These are phyloP conservation scores for Boletellus ananiceps DNA, from an alignment of 768 basidiomycete genomes.

Conservation along the genomic window DNA sequence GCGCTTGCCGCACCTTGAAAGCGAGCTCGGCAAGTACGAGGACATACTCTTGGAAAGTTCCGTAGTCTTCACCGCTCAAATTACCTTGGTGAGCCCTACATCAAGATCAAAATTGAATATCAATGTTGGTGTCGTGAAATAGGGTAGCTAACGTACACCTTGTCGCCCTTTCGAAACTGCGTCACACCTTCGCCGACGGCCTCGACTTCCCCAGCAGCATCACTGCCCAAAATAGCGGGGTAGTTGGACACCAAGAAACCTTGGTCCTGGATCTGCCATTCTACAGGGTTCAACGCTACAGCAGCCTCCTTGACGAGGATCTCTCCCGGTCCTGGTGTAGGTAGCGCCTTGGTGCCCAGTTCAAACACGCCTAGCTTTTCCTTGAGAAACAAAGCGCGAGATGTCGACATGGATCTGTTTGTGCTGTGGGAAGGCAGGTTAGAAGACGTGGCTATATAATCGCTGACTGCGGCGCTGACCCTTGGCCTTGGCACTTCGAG, in stretches of 20 bases:
- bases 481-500: too few relatives aligned
- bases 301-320: slow-evolving; percentile 41
- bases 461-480: too few relatives aligned
- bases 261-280: slow-evolving; percentile 28
- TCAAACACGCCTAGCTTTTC: slow-evolving; percentile 16
- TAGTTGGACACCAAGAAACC: slow-evolving; percentile 16
- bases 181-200: slow-evolving; percentile 38
- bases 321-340: slow-evolving; percentile 38
- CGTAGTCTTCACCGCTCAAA: slow-evolving; percentile 1
- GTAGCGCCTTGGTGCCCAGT: slow-evolving; percentile 5
- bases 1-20: slow-evolving; percentile 6
- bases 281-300: slow-evolving; percentile 42
- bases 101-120: neutral
- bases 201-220: slow-evolving; percentile 37
- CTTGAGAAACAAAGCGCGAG: slow-evolving; percentile 16
- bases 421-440: too few relatives aligned
- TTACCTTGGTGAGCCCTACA: slow-evolving; percentile 18
- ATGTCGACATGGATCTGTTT: slow-evolving; percentile 8
- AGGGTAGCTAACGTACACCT: slow-evolving; percentile 8
- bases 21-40: slow-evolving; percentile 21
- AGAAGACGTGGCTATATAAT: too few relatives aligned
- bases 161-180: slow-evolving; percentile 33
- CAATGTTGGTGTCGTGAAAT: neutral
- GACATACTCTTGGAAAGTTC: slow-evolving; percentile 27
- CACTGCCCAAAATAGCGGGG: slow-evolving; percentile 37